Conservation (phyloP, 2,329 filamentous ascomycete genomes). For the Fusarium sp. region DNA sequence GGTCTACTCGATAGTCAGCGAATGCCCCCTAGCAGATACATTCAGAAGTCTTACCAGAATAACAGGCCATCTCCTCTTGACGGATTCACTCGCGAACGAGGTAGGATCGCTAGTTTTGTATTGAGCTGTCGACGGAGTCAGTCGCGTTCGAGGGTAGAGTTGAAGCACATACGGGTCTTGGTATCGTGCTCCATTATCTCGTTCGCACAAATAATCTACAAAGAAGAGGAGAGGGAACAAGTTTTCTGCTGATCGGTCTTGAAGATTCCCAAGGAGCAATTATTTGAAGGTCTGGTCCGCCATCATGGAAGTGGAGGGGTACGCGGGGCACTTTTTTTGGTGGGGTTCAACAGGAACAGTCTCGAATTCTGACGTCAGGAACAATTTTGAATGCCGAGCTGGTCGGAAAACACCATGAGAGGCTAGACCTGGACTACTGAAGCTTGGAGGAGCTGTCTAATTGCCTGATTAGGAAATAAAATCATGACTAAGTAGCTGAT, state of each 20-base stretch:
- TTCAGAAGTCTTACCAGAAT: constrained; percentile 73
- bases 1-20: constrained; percentile 63
- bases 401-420: constrained; percentile 13
- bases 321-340: constrained; percentile 39
- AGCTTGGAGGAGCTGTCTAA: background rate
- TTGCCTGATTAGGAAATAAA: background rate
- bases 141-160: background rate
- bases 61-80: constrained; percentile 87
- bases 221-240: background rate
- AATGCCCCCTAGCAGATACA: background rate
- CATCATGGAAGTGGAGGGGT: constrained; percentile 42
- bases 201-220: background rate
- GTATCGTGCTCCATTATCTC: constrained; percentile 72
- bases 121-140: constrained; percentile 62
- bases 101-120: constrained; percentile 82
- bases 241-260: constrained; percentile 8
- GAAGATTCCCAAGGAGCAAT: constrained; percentile 14
- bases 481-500: background rate
- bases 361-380: constrained; percentile 40
- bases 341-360: constrained; percentile 28
- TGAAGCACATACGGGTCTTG: constrained; percentile 68
- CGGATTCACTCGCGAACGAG: constrained; percentile 88
- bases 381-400: constrained; percentile 9
- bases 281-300: background rate
- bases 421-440: background rate